Conservation (phyloP, 768 basidiomycete species). For the Melanogaster broomeanus region DNA sequence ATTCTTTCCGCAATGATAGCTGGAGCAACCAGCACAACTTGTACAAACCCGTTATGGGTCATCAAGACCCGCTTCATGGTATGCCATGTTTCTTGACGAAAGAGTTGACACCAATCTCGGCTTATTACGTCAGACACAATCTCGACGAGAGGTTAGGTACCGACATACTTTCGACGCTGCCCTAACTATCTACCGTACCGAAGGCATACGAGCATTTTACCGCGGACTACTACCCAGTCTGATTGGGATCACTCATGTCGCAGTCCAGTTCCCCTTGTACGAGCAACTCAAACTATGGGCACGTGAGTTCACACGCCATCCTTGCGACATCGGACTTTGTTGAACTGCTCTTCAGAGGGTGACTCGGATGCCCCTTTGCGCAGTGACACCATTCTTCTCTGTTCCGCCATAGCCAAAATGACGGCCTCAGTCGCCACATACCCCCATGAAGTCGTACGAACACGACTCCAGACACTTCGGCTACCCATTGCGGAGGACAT, state of each 20-base stretch:
- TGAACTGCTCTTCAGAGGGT: slow-evolving; percentile 22
- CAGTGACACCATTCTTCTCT: slow-evolving; percentile 69
- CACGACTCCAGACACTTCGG: slow-evolving; percentile 88
- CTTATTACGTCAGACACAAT: slow-evolving; percentile 66
- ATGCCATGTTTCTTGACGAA: slow-evolving; percentile 14
- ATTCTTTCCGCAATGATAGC: slow-evolving; percentile 96
- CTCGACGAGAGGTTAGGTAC: slow-evolving; percentile 75
- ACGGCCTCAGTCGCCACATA: slow-evolving; percentile 94
- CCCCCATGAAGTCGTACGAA: slow-evolving; percentile 98
- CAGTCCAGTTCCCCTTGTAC: slow-evolving; percentile 96
- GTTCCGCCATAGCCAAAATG: slow-evolving; percentile 95
- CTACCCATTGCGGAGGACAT: slow-evolving; percentile 61
- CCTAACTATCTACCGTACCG: slow-evolving; percentile 83
- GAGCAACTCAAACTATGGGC: slow-evolving; percentile 87
- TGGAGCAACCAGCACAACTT: slow-evolving; percentile 89
- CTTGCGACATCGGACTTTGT: slow-evolving; percentile 9
- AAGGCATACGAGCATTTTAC: slow-evolving; percentile 90
- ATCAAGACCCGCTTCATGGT: slow-evolving; percentile 99
- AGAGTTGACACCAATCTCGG: slow-evolving; percentile 9
- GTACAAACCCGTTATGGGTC: slow-evolving; percentile 97
- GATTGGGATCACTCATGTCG: slow-evolving; percentile 91
- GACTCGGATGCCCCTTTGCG: slow-evolving; percentile 31
- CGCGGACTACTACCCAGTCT: slow-evolving; percentile 92
- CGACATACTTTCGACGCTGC: slow-evolving; percentile 91
- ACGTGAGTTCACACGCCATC: slow-evolving; percentile 55